Evolutionary conservation across 2,329 filamentous ascomycete species (phyloP).

Genomic region (Nannizzia gypsea): DNA sequence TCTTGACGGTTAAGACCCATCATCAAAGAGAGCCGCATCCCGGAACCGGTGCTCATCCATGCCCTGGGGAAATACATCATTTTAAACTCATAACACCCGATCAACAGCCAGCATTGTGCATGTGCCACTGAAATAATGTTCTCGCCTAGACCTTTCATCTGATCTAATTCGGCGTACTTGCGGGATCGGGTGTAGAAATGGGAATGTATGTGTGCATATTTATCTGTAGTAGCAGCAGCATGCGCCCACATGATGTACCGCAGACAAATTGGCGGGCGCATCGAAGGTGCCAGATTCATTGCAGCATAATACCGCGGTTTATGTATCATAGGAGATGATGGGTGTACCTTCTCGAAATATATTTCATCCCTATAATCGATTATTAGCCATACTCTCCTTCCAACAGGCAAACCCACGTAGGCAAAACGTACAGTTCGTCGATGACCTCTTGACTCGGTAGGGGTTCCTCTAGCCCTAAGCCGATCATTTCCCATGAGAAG

Average conservation of each 20-base stretch:
- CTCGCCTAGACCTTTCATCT: conserved; percentile 86
- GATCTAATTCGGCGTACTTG: conserved; percentile 81
- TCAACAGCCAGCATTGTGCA: conserved; percentile 70
- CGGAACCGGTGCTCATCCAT: conserved; percentile 81
- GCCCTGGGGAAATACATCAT: conserved; percentile 95
- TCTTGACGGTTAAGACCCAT: conserved; percentile 84
- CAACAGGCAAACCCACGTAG: not conserved
- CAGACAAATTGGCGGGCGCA: conserved; percentile 74
- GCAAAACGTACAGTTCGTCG: conserved; percentile 60
- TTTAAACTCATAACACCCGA: conserved; percentile 84
- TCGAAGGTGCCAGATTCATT: conserved; percentile 76
- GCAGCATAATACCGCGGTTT: conserved; percentile 75
- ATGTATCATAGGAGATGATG: conserved; percentile 78
- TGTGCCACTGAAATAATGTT: conserved; percentile 75
- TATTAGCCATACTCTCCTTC: conserved; percentile 10
- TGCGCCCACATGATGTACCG: conserved; percentile 95
- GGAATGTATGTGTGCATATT: conserved; percentile 65
- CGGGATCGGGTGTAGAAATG: conserved; percentile 82
- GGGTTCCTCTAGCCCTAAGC: conserved; percentile 68
- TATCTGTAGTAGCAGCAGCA: conserved; percentile 74
- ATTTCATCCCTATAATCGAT: conserved; percentile 53
- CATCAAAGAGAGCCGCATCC: conserved; percentile 76
- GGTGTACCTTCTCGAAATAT: conserved; percentile 84
- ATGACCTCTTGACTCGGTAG: conserved; percentile 68
- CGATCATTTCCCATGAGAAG: conserved; percentile 78